phyloP scores from a whole-genome alignment of 2,329 filamentous ascomycete species.

The Alternaria alternata region DNA sequence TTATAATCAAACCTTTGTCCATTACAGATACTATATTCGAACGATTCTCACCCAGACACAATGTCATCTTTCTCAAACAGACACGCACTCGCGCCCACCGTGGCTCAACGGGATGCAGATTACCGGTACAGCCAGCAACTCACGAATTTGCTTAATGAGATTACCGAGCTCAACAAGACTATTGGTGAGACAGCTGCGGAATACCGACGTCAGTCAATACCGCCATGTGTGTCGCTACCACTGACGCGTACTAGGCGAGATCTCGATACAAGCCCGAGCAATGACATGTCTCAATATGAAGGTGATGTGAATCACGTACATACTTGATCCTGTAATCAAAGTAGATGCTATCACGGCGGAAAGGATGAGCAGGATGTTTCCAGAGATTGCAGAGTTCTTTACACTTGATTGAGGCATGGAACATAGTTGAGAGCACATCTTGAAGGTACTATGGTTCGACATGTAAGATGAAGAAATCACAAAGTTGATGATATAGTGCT shows the following conservation, averaged over 20 bases:
- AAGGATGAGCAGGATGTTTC: background rate
- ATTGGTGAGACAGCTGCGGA: background rate
- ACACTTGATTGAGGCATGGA: background rate
- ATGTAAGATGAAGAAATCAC: background rate
- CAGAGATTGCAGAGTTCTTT: background rate
- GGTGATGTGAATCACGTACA: background rate
- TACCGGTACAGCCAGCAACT: background rate
- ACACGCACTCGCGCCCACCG: background rate
- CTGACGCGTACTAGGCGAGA: background rate
- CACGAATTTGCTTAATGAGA: background rate
- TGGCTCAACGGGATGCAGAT: background rate
- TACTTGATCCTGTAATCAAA: background rate
- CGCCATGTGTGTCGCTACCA: background rate
- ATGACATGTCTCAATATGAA: conserved; percentile 1
- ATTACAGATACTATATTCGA: background rate
- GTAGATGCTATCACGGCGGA: background rate
- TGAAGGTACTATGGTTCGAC: background rate
- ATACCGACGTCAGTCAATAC: background rate
- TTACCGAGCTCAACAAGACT: background rate
- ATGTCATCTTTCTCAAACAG: background rate
- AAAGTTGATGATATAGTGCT: background rate
- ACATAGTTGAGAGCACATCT: background rate
- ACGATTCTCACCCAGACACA: background rate
- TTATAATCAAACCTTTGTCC: background rate
- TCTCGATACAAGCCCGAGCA: background rate